These are phyloP conservation scores for Silene vulgaris DNA, from an alignment of 179 eudicot genomes.

Conservation along the genomic window DNA sequence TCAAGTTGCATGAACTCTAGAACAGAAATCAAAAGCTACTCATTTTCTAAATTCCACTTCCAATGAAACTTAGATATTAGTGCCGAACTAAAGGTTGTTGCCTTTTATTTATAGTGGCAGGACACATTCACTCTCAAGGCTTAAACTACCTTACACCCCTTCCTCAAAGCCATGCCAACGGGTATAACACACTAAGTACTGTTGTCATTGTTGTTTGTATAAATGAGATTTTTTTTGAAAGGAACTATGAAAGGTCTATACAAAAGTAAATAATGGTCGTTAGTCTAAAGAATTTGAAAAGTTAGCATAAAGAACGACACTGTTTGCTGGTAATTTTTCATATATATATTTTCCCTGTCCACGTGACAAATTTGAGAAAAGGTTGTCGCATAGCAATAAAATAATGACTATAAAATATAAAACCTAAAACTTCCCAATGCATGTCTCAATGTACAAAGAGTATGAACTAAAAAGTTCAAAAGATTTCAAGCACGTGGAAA, in stretches of 20 bases:
- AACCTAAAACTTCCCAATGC: too few species aligned
- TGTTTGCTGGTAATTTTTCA: neutral
- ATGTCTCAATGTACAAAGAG: neutral
- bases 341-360: neutral
- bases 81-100: neutral
- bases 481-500: conserved; percentile 2
- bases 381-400: too few species aligned
- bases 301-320: neutral
- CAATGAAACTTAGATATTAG: neutral
- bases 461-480: neutral
- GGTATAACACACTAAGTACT: neutral
- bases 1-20: neutral
- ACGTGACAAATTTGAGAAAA: too few species aligned
- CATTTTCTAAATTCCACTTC: neutral
- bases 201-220: neutral
- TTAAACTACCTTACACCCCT: neutral
- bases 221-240: neutral
- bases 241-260: neutral
- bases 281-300: neutral
- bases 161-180: neutral
- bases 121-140: neutral
- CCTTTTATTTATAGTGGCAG: neutral
- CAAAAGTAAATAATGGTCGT: neutral
- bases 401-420: too few species aligned
- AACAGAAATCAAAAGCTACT: neutral